Conservation (phyloP, 1,139 yeast genomes). For the Arxiozyma bovina region DNA sequence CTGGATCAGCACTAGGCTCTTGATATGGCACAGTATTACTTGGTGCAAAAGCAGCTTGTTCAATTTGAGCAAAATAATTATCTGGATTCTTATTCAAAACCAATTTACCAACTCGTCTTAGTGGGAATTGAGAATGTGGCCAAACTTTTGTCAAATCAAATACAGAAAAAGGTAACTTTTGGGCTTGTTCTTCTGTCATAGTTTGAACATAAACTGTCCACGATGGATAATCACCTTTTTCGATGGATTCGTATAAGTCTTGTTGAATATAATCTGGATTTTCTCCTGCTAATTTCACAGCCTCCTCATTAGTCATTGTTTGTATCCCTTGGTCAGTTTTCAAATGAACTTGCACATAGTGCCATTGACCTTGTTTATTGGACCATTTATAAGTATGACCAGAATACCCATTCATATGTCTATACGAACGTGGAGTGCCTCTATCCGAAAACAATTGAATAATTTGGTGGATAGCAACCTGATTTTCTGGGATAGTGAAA, state of each 20-base stretch:
- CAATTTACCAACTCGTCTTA: constrained; percentile 49
- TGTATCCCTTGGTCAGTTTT: constrained; percentile 52
- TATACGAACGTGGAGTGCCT: constrained; percentile 59
- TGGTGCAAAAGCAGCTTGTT: constrained; percentile 53
- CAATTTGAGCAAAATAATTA: constrained; percentile 51
- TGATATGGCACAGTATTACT: constrained; percentile 52
- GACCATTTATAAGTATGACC: constrained; percentile 68
- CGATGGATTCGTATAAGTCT: constrained; percentile 55
- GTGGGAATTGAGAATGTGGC: constrained; percentile 51
- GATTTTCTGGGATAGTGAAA: constrained; percentile 46
- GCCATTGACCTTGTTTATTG: constrained; percentile 57
- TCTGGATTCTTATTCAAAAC: constrained; percentile 48
- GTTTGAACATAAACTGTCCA: constrained; percentile 62
- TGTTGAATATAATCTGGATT: constrained; percentile 59
- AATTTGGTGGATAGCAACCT: constrained; percentile 59
- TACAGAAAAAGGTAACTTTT: constrained; percentile 52
- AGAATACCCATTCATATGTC: constrained; percentile 63
- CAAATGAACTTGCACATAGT: constrained; percentile 58
- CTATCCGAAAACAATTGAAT: constrained; percentile 55
- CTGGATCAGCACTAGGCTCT: constrained; percentile 54
- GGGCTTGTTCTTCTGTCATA: constrained; percentile 59
- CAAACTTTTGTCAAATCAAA: constrained; percentile 61
- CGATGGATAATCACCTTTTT: constrained; percentile 49
- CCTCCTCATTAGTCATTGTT: constrained; percentile 49
- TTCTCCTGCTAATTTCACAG: constrained; percentile 47